A percentile compares a stretch with the other conserved stretches of the same genome.
phyloP scores from a whole-genome alignment of 495 filamentous ascomycete genomes.

The Penicillium dipodomyicola region DNA sequence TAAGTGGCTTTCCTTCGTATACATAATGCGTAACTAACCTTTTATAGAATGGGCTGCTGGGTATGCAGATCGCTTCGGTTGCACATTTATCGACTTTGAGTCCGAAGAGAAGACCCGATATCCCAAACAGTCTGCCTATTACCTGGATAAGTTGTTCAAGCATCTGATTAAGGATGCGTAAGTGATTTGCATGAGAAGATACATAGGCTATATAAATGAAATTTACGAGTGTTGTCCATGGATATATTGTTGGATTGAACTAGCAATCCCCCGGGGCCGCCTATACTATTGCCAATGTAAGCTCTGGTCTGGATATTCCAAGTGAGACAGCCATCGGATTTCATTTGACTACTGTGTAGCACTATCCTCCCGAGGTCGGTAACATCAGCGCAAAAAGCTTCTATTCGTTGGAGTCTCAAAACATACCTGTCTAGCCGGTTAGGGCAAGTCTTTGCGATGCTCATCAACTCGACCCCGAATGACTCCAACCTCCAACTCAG shows the following conservation, averaged over 20 bases:
- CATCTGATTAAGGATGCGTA: slow-evolving; percentile 33
- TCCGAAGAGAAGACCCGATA: slow-evolving; percentile 45
- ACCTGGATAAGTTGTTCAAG: slow-evolving; percentile 41
- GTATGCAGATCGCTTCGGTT: slow-evolving; percentile 48
- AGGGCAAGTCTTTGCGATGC: slow-evolving; percentile 18
- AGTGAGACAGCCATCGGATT: not conserved
- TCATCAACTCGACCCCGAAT: slow-evolving; percentile 22
- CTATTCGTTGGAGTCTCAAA: slow-evolving; percentile 3
- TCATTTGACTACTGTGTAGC: not conserved
- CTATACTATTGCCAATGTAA: no score
- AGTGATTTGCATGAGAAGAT: not conserved
- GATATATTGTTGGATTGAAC: no score
- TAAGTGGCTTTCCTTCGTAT: slow-evolving; percentile 13
- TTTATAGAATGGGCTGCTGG: slow-evolving; percentile 48
- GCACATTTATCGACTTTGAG: slow-evolving; percentile 44
- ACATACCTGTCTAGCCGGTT: slow-evolving; percentile 8
- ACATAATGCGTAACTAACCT: slow-evolving; percentile 15
- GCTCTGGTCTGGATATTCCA: no score
- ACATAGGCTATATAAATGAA: not conserved
- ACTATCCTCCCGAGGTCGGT: not conserved
- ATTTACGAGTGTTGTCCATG: no score
- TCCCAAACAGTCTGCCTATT: slow-evolving; percentile 46
- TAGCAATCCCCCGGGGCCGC: no score
- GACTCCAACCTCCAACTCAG: slow-evolving; percentile 31
- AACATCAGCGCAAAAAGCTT: not conserved